Evolutionary conservation across 2,329 filamentous ascomycete species (phyloP).

Genomic region (Botrytis medusae): DNA sequence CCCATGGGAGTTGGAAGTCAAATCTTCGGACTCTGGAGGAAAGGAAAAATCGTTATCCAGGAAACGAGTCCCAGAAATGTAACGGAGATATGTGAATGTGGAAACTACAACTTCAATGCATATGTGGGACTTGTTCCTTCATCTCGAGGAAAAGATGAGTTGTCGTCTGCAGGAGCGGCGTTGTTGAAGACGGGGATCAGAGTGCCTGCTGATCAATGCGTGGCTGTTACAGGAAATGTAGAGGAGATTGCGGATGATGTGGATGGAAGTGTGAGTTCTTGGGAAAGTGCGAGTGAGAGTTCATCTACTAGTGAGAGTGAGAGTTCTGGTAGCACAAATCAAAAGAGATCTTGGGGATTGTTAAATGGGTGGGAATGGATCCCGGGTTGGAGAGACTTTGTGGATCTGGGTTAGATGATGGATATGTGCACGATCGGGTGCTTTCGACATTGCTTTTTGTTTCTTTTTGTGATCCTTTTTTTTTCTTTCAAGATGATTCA

Average conservation of each 20-base stretch:
- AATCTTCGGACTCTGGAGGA: background rate
- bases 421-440: background rate
- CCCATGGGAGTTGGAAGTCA: slow-evolving; percentile 9
- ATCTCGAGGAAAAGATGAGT: background rate
- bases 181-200: slow-evolving; percentile 4
- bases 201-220: background rate
- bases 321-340: background rate
- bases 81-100: background rate
- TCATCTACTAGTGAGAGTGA: background rate
- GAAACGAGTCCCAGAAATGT: slow-evolving; percentile 2
- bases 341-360: background rate
- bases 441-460: background rate
- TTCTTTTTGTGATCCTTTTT: background rate
- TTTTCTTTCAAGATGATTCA: background rate
- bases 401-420: background rate
- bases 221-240: background rate
- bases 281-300: background rate
- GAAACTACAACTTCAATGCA: slow-evolving; percentile 22
- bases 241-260: background rate
- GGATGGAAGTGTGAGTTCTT: background rate
- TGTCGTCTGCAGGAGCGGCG: background rate
- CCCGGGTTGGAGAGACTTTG: background rate
- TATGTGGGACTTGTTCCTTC: slow-evolving; percentile 17
- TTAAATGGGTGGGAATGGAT: background rate
- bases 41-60: background rate